Conservation (phyloP, 2,329 filamentous ascomycete genomes). For the Xylariomycetidae sp. region DNA sequence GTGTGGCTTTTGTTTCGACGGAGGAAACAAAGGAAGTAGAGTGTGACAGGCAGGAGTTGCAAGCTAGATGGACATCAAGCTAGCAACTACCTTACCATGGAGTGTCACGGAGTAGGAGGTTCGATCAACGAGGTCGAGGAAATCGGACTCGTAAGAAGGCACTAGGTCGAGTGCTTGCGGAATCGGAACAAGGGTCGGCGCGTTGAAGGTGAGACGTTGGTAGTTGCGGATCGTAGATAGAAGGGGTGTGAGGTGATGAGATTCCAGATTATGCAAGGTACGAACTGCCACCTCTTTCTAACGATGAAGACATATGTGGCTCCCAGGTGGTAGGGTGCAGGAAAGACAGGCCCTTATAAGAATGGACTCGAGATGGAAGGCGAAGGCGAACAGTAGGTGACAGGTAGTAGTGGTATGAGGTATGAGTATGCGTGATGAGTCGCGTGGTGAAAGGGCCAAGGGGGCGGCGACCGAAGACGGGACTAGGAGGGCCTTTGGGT, state of each 20-base stretch:
- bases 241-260: slow-evolving; percentile 1
- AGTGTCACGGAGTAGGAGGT: too few species aligned
- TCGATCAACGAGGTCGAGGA: too few species aligned
- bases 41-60: slow-evolving; percentile 27
- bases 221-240: slow-evolving; percentile 12
- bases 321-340: slow-evolving; percentile 10
- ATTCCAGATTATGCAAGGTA: slow-evolving; percentile 29
- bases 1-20: slow-evolving; percentile 34
- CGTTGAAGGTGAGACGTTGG: too few species aligned
- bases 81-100: slow-evolving; percentile 21
- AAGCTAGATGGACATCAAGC: slow-evolving; percentile 29
- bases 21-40: slow-evolving; percentile 21
- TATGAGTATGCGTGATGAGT: slow-evolving; percentile 14
- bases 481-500: slow-evolving; percentile 20
- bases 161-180: slow-evolving; percentile 4
- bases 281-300: slow-evolving; percentile 24
- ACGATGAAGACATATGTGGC: slow-evolving; percentile 17
- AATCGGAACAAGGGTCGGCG: slow-evolving; percentile 2
- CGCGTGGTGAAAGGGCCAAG: slow-evolving; percentile 12
- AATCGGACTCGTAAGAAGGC: too few species aligned
- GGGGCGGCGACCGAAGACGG: slow-evolving; percentile 19
- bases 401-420: slow-evolving; percentile 9
- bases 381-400: slow-evolving; percentile 18
- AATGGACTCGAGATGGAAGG: slow-evolving; percentile 16
- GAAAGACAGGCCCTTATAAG: slow-evolving; percentile 19